Base-by-base conservation (phyloP, 805 yeast genomes). In the Candida boidinii region DNA sequence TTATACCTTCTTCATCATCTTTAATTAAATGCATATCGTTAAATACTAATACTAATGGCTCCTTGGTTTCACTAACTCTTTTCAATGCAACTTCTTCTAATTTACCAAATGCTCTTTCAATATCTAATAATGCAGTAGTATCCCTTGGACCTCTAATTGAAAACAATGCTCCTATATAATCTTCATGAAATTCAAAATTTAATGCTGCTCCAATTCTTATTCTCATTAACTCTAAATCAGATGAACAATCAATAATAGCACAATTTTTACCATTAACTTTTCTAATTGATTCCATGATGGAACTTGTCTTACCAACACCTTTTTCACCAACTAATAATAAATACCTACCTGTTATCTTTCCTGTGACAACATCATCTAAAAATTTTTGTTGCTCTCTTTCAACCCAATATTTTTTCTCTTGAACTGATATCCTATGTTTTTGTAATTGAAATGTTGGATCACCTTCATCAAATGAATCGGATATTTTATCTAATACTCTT, bases 61-160 rank as follows among this genome's bases (percentile, higher is more conserved):
- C 63, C 2, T 61, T 64, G 5, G 54, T 48, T 10, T 56, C 44
- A 7, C 60, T 51, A 1, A 61, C 65, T 35, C 78, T 54, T 30
- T 50, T 43, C 2, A 79, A 59, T 0, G 94, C 87, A 17, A 83
- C 78, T 43, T 75, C 74, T 47, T 85, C 94, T 8, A 84, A 56
- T 41, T 79, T 79, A 38, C 74, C 70, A 53, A 85, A 80, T 0
- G 92, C 94, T 30, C 94, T 62, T 51, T 84, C 94, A 28, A 84
- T 83, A 48, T 83, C 94, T 25, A 83, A 58, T 30, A 83, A 53
- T 0, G 92, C 90, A 0, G 88, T 81, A 5, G 92, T 79, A 41
- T 84, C 94, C 37, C 94, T 64, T 10, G 94, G 94, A 0, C 94
- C 94, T 19, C 84, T 59, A 30, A 84, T 80, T 12, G 86, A 77